Percentiles rank a stretch among this genome's conserved stretches.
phyloP scores from a whole-genome alignment of 768 basidiomycete genomes.

The Agaricus subrufescens region DNA sequence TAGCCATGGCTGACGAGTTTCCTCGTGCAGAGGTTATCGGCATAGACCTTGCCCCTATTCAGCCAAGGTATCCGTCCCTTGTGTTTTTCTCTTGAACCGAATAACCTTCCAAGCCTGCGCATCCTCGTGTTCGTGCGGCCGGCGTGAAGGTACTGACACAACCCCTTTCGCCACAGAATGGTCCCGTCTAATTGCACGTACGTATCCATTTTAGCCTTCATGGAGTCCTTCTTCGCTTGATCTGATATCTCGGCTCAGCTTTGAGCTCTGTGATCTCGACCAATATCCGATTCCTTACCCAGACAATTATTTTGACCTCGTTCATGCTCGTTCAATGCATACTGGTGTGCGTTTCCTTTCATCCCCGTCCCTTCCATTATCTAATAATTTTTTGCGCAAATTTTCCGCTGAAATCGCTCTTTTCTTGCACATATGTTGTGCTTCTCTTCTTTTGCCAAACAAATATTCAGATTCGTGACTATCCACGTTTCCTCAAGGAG shows the following conservation, averaged over 20 bases:
- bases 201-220: slow-evolving; percentile 20
- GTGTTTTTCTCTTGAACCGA: slow-evolving; percentile 12
- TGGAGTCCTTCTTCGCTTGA: not conserved
- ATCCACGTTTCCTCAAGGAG: slow-evolving; percentile 55
- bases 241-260: slow-evolving; percentile 33
- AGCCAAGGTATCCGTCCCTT: slow-evolving; percentile 47
- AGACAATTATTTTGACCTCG: slow-evolving; percentile 57
- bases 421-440: slow-evolving; percentile 8
- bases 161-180: slow-evolving; percentile 30
- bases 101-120: slow-evolving; percentile 16
- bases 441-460: slow-evolving; percentile 8
- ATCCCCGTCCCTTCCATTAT: slow-evolving; percentile 1
- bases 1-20: slow-evolving; percentile 73
- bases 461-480: slow-evolving; percentile 50
- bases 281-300: slow-evolving; percentile 58
- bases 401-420: slow-evolving; percentile 5
- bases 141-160: slow-evolving; percentile 2
- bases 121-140: slow-evolving; percentile 10
- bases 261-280: slow-evolving; percentile 69
- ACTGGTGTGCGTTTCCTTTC: slow-evolving; percentile 46
- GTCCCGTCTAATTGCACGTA: slow-evolving; percentile 75
- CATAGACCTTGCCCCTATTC: slow-evolving; percentile 68
- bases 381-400: not conserved
- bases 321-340: slow-evolving; percentile 68
- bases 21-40: slow-evolving; percentile 62